phyloP scores from a whole-genome alignment of 305 asterid genomes.

The Salvia sclarea region DNA sequence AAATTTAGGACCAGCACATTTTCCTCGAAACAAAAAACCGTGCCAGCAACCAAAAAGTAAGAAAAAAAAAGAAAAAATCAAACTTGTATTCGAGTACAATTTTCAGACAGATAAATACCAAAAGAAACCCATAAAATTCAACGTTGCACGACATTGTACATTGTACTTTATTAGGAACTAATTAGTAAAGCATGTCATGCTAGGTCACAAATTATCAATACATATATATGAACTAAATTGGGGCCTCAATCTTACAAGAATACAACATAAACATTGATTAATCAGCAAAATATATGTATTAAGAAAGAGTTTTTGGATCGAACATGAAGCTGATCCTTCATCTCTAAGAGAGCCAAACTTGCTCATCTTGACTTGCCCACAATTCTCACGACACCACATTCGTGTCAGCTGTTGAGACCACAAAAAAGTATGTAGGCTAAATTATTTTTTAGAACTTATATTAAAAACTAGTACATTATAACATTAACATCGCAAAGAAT shows the following conservation, averaged over 20 bases:
- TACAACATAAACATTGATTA: conserved; percentile 14
- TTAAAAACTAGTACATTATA: too few relatives aligned
- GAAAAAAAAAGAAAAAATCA: too few relatives aligned
- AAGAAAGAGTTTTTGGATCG: conserved; percentile 17
- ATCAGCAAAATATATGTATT: conserved; percentile 17
- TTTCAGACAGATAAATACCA: too few relatives aligned
- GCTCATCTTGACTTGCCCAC: not conserved
- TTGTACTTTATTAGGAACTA: conserved; percentile 6
- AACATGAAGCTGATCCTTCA: conserved; percentile 19
- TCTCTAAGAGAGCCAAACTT: not conserved
- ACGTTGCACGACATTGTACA: too few relatives aligned
- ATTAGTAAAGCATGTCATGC: conserved; percentile 22
- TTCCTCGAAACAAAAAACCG: too few relatives aligned
- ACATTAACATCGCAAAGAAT: too few relatives aligned
- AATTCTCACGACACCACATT: not conserved
- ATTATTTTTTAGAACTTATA: not conserved
- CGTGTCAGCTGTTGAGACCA: conserved; percentile 25
- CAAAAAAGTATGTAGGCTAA: not conserved
- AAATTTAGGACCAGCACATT: too few relatives aligned
- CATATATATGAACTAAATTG: conserved; percentile 17
- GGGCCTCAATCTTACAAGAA: conserved; percentile 15
- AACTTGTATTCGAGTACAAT: too few relatives aligned
- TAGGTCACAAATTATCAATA: conserved; percentile 20
- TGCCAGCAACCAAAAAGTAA: too few relatives aligned
- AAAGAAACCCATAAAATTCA: too few relatives aligned